Conservation (phyloP, 2,329 filamentous ascomycete species). For the Cladorrhinum sp. region DNA sequence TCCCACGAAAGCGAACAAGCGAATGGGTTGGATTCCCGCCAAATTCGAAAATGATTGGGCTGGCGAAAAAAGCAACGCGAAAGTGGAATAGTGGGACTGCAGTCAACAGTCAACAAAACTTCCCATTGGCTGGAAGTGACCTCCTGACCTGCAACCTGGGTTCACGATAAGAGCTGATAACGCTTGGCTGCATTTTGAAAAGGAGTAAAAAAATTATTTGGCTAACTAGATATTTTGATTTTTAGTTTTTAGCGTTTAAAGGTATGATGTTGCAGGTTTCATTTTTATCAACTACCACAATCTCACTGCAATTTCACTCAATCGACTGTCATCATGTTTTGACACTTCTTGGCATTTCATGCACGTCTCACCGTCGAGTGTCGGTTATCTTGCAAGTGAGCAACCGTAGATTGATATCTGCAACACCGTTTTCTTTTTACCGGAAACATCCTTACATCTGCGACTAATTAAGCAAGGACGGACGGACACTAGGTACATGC, state of each 20-base stretch:
- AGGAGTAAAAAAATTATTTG: not conserved
- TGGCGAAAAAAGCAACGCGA: constrained; percentile 18
- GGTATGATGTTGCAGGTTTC: no score
- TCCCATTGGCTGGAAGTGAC: constrained; percentile 15
- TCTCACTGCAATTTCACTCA: no score
- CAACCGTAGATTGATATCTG: no score
- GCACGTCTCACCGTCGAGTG: no score
- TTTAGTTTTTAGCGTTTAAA: not conserved
- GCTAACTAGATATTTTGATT: not conserved
- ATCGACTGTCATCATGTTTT: no score
- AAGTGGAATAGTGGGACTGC: constrained; percentile 24
- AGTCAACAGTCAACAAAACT: constrained; percentile 14
- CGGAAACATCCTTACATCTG: not conserved
- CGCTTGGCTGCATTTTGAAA: not conserved
- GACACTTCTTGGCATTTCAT: no score
- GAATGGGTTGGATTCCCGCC: not conserved
- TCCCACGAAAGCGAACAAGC: not conserved
- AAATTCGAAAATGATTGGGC: constrained; percentile 18
- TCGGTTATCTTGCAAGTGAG: no score
- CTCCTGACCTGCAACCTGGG: not conserved
- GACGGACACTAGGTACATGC: not conserved
- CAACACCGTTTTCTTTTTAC: no score
- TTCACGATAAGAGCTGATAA: not conserved
- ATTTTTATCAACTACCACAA: no score
- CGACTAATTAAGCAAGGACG: not conserved